Evolutionary conservation across 2,329 filamentous ascomycete species (phyloP).

Genomic region (Dothideomycetes sp.): DNA sequence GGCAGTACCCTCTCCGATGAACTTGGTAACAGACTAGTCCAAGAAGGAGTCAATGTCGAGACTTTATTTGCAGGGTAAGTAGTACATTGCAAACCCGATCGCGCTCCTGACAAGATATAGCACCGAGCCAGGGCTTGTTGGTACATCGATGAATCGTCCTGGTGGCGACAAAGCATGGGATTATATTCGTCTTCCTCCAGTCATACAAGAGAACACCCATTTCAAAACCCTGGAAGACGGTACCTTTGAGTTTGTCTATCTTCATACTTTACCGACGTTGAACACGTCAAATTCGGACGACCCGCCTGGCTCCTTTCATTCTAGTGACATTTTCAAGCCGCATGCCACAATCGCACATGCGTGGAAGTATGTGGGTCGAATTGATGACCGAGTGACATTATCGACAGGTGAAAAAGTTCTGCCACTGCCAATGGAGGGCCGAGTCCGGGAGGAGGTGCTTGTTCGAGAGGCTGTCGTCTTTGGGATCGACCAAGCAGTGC

Average conservation of each 20-base stretch:
- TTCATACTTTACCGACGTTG: constrained; percentile 22
- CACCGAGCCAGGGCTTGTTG: constrained; percentile 23
- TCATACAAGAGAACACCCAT: constrained; percentile 16
- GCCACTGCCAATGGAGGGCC: constrained; percentile 40
- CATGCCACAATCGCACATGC: constrained; percentile 31
- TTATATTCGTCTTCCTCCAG: constrained; percentile 35
- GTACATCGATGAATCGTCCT: constrained; percentile 44
- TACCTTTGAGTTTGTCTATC: constrained; percentile 31
- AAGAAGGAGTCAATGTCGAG: constrained; percentile 20
- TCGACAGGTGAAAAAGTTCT: constrained; percentile 40
- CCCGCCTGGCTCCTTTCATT: constrained; percentile 33
- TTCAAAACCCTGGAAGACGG: constrained; percentile 24
- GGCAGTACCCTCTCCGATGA: constrained; percentile 21
- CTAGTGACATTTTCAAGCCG: constrained; percentile 34
- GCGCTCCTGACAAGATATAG: not conserved
- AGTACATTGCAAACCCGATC: not conserved
- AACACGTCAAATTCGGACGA: constrained; percentile 33
- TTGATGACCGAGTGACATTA: constrained; percentile 36
- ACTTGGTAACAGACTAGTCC: constrained; percentile 20
- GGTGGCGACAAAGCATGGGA: constrained; percentile 48
- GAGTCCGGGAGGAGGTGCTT: constrained; percentile 39
- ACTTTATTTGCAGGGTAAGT: constrained; percentile 25
- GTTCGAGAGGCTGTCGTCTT: constrained; percentile 49
- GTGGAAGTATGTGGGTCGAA: constrained; percentile 35
- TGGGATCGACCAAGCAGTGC: constrained; percentile 40